These are phyloP conservation scores for Gentiana macrophylla DNA, from an alignment of 257 asterid genomes.

Conservation along the genomic window DNA sequence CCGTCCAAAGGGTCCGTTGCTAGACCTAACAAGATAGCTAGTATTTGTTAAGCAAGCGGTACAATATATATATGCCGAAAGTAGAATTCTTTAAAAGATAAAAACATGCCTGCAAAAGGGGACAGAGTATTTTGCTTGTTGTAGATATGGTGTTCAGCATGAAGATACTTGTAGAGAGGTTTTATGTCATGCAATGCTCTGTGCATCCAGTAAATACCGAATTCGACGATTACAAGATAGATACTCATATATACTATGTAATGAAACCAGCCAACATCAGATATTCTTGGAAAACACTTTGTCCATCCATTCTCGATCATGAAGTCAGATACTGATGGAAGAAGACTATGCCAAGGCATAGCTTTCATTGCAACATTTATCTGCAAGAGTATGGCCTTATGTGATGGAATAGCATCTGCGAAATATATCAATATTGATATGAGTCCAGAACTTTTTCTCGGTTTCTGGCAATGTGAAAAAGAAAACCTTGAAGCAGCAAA, in stretches of 20 bases:
- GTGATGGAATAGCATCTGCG: slow-evolving; percentile 75
- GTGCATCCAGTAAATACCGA: slow-evolving; percentile 97
- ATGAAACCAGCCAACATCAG: slow-evolving; percentile 53
- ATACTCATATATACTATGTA: slow-evolving; percentile 33
- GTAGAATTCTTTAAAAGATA: too few relatives aligned
- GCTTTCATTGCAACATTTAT: slow-evolving; percentile 94
- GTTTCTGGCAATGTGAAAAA: too few relatives aligned
- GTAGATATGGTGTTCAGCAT: slow-evolving; percentile 89
- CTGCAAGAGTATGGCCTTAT: slow-evolving; percentile 78
- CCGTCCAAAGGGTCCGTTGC: slow-evolving; percentile 90
- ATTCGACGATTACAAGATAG: slow-evolving; percentile 78
- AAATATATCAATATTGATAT: background rate
- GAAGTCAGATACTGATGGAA: slow-evolving; percentile 83
- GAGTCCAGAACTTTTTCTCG: too few relatives aligned
- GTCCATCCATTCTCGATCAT: slow-evolving; percentile 94
- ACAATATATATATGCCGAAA: too few relatives aligned
- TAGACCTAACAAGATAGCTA: slow-evolving; percentile 31
- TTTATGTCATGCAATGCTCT: slow-evolving; percentile 88
- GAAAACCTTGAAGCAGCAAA: too few relatives aligned
- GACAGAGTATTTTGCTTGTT: slow-evolving; percentile 98
- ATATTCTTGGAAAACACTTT: slow-evolving; percentile 59
- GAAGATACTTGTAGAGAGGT: slow-evolving; percentile 90
- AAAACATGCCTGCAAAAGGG: slow-evolving; percentile 82
- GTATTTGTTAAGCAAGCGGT: too few relatives aligned
- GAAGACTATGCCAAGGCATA: slow-evolving; percentile 80